Evolutionary conservation across 805 yeast genomes (phyloP), one percentile per base, ranked within the genome.

Genomic region (Metschnikowia drakensbergensis): DNA sequence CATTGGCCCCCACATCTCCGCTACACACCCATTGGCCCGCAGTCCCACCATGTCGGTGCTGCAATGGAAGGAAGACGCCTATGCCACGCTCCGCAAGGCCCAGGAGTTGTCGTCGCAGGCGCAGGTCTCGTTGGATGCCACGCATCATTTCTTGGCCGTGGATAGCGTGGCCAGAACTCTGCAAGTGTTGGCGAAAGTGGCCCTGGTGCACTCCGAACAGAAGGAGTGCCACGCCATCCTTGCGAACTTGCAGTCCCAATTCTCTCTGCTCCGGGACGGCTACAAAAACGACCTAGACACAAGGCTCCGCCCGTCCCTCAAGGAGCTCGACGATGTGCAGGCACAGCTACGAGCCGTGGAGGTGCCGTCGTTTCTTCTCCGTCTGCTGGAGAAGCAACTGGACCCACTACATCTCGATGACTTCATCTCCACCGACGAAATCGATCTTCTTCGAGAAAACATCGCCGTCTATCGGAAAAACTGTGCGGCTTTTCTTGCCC

Each of bases 371-470:
- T 54, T 52, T 38, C 53, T 62, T 9, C 42, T 58, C 11, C 52
- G 56, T 36, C 43, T 31, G 43, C 43, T 8, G 43, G 17, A 25
- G 25, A n/a, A 22, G 5, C 37, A 8, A 13, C 11, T 7, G 35
- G 17, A 22, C 10, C 6, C 7, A 7, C 45, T 22, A 7, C 37
- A 32, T 17, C 55, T 70, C 8, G 52, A 52, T 10, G 73, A 70
- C 45, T 72, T 72, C 47, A 63, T 71, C 3, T 64, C 75, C 3
- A 40, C 54, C 6, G 71, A 60, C 6, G 67, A 69, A 13, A 69
- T 72, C 32, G 54, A 54, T 4, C 29, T 47, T 1, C 57, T 72
- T 13, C 50, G 56, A 25, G 40, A 29, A 10, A 68, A 70, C 45
- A 63, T 71, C 9, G 51, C 50, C 13, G 57, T 62, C 2, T 65